Conservation (phyloP, 2,329 filamentous ascomycete genomes). For the Lachnellula hyalina region DNA sequence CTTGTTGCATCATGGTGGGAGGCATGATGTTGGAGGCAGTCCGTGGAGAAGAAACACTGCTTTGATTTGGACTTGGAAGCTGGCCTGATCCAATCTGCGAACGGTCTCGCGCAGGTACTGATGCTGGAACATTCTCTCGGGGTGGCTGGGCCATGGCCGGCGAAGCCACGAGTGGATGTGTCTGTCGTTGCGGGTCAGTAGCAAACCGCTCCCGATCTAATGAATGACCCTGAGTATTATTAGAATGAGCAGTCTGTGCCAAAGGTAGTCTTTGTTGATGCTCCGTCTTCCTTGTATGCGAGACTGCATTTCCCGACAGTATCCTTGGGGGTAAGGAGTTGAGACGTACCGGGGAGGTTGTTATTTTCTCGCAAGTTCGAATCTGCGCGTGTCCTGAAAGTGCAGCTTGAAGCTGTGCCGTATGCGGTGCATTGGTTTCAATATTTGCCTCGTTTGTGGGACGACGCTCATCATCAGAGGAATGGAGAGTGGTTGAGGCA, state of each 20-base stretch:
- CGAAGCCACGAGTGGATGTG: too few relatives aligned
- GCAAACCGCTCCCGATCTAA: not conserved
- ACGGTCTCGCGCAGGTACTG: not conserved
- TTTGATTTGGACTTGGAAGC: slow-evolving; percentile 5
- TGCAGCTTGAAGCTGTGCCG: not conserved
- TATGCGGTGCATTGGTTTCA: not conserved
- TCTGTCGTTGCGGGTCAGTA: not conserved
- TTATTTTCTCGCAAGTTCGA: not conserved
- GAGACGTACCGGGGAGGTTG: not conserved
- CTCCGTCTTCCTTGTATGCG: not conserved
- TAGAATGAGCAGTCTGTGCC: not conserved
- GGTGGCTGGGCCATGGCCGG: not conserved
- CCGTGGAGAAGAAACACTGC: not conserved
- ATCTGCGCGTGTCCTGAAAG: not conserved
- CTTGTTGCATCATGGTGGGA: slow-evolving; percentile 1
- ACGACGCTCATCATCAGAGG: not conserved
- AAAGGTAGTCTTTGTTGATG: not conserved
- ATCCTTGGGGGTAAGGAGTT: not conserved
- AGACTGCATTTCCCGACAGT: not conserved
- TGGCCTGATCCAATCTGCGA: slow-evolving; percentile 1
- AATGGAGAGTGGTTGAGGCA: not conserved
- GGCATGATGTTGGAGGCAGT: not conserved
- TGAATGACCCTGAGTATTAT: not conserved
- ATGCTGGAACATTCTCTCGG: not conserved
- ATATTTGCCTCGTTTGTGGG: not conserved